Percentiles rank a stretch among this genome's conserved stretches.
Evolutionary conservation across 2,329 filamentous ascomycete genomes (phyloP).

Genomic region (Elsinoe necatrix): DNA sequence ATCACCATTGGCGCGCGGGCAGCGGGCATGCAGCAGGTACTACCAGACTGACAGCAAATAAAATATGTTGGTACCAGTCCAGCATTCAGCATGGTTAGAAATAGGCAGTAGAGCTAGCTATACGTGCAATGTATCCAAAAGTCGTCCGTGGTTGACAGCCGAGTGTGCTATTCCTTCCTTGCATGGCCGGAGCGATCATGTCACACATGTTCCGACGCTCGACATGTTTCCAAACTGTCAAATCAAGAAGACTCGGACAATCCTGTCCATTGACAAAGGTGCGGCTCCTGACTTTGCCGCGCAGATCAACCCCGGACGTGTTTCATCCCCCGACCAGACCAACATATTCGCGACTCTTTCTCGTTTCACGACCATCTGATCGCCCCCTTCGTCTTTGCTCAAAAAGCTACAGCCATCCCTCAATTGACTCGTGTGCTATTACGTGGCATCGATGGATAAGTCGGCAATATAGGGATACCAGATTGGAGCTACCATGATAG

Average conservation of each 20-base stretch:
- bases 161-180: neutral
- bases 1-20: too few species aligned
- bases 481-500: constrained; percentile 20
- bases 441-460: neutral
- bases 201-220: neutral
- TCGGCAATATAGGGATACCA: neutral
- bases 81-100: neutral
- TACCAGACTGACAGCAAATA: neutral
- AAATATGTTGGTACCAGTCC: neutral
- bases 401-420: neutral
- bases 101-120: neutral
- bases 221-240: neutral
- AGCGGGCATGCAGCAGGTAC: neutral
- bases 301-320: constrained; percentile 1
- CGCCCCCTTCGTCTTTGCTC: neutral
- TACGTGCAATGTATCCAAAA: neutral
- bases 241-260: neutral
- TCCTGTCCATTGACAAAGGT: neutral
- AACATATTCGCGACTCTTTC: neutral
- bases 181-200: neutral
- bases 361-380: constrained; percentile 7
- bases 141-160: neutral
- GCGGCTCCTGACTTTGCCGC: neutral
- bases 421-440: constrained; percentile 1
- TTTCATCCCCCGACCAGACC: neutral